Conservation (phyloP, 2,329 filamentous ascomycete genomes). For the Clonostachys rosea region DNA sequence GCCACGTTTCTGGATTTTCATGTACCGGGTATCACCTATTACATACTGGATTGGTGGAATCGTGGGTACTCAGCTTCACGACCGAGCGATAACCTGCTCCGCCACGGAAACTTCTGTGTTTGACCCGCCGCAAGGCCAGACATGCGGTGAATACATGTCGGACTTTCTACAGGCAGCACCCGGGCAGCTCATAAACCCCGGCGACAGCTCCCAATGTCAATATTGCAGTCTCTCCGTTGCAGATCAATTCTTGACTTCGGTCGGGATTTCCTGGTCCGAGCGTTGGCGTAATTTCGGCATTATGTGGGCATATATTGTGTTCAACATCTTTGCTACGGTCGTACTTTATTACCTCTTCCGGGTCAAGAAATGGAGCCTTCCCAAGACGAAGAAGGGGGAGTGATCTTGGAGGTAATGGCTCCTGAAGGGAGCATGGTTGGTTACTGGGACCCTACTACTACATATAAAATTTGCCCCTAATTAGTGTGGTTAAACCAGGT, state of each 20-base stretch:
- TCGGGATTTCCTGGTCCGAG: slow-evolving; percentile 43
- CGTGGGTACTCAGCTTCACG: slow-evolving; percentile 60
- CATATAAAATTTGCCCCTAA: no score
- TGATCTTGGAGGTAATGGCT: no score
- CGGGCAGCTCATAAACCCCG: slow-evolving; percentile 59
- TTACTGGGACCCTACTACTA: no score
- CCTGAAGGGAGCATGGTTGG: no score
- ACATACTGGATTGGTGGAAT: slow-evolving; percentile 68
- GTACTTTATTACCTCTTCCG: slow-evolving; percentile 53
- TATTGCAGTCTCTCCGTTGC: slow-evolving; percentile 65
- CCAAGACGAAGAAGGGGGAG: background rate
- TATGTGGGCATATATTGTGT: slow-evolving; percentile 61
- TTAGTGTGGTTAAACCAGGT: no score
- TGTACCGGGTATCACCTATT: slow-evolving; percentile 63
- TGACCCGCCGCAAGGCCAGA: slow-evolving; percentile 55
- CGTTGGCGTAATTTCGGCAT: slow-evolving; percentile 69
- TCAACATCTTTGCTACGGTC: slow-evolving; percentile 58
- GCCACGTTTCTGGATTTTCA: slow-evolving; percentile 73
- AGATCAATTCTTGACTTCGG: slow-evolving; percentile 49
- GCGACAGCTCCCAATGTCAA: slow-evolving; percentile 50
- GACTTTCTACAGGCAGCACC: slow-evolving; percentile 42
- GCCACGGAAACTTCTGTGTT: slow-evolving; percentile 58
- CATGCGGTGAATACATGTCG: slow-evolving; percentile 60
- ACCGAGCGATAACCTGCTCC: slow-evolving; percentile 45
- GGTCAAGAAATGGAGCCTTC: background rate